Base-by-base conservation (phyloP, 345 rosid species). In the Psidium friedrichsthalianum region DNA sequence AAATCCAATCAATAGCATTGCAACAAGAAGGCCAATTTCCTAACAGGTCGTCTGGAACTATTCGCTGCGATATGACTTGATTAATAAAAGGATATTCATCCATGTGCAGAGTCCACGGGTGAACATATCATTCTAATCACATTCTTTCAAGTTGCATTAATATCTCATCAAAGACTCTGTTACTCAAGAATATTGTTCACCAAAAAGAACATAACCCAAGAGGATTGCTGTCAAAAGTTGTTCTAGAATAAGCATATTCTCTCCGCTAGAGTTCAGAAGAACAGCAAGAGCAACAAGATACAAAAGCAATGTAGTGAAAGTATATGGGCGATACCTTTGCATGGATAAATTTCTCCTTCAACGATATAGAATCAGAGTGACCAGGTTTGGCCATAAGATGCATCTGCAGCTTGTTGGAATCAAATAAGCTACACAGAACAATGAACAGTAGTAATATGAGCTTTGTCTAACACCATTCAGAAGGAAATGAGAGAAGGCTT, bases 341-440 rank as follows among this genome's bases (percentile, higher is more conserved):
- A 89, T 96, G 99, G 83, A 98, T 98, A 89, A 94, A 98, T 90
- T 96, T 96, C 93, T 98, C 99, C 93, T 98, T 98, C 36, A 94
- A 89, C 86, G 96, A 91, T 87, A 98, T 94, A 85, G 94, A 88
- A 92, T 98, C 99, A 51, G 89, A 84, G 82, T 86, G 95, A 93
- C 86, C 87, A 55, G 99, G 99, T 85, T 95, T 98, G 84, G 91
- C 91, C 27, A 86, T 86, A 85, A 91, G 89, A 90, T 91, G 90
- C 82, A 91, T 88, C 87, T 92, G 95, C 16, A 91, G 90, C 87
- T 90, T 95, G 89, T 94, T 93, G 83, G 93, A 89, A 89, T 93
- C 95, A 89, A 85, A 83, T 53, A 85, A 89, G 89, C 93, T 93
- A 90, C 90, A 86, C 81, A 85, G 76, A 87, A 85, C 20, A 82